These are phyloP conservation scores for Glarea lozoyensis DNA, from an alignment of 495 filamentous ascomycete species.

Conservation along the genomic window DNA sequence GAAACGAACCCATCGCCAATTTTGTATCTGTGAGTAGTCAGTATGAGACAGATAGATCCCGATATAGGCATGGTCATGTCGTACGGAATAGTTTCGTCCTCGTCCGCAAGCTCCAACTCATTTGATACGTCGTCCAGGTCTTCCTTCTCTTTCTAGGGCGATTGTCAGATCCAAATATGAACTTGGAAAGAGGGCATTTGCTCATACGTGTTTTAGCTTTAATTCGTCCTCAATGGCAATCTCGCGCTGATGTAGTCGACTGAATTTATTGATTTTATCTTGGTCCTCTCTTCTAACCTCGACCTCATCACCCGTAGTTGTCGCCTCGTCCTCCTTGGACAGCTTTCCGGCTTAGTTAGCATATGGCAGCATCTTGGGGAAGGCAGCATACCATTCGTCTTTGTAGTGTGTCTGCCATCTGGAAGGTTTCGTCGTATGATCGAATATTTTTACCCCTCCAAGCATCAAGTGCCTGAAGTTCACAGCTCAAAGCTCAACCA, in stretches of 20 bases:
- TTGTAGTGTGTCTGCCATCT: neutral
- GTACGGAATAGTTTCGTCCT: constrained; percentile 90
- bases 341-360: constrained; percentile 44
- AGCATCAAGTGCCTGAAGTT: too few relatives aligned
- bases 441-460: too few relatives aligned
- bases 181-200: constrained; percentile 3
- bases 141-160: constrained; percentile 90
- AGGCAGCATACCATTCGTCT: neutral
- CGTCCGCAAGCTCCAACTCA: constrained; percentile 90
- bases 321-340: constrained; percentile 79
- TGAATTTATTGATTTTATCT: constrained; percentile 98
- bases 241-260: constrained; percentile 83
- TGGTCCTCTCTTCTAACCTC: constrained; percentile 94
- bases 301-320: constrained; percentile 64
- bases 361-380: too few relatives aligned
- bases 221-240: constrained; percentile 69
- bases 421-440: too few relatives aligned
- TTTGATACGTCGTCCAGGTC: constrained; percentile 86
- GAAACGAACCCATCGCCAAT: constrained; percentile 93
- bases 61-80: too few relatives aligned
- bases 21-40: constrained; percentile 81
- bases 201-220: constrained; percentile 71
- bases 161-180: constrained; percentile 2
- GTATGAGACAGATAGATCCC: too few relatives aligned
- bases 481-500: too few relatives aligned